Conservation (phyloP, 2,329 filamentous ascomycete species). For the Aspergillus sp. region DNA sequence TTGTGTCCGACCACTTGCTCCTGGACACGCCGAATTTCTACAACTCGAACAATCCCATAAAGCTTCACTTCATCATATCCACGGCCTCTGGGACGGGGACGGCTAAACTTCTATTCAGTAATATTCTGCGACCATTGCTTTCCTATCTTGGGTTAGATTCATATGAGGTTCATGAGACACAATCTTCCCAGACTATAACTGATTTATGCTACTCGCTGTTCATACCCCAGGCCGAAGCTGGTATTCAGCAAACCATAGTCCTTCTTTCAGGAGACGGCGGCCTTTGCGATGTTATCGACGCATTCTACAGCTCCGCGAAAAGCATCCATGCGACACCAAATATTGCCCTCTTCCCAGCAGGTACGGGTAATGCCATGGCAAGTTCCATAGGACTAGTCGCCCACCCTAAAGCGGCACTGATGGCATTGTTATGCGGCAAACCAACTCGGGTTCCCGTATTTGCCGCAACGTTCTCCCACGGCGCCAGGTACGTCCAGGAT, state of each 20-base stretch:
- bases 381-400: constrained; percentile 42
- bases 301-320: constrained; percentile 45
- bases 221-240: constrained; percentile 54
- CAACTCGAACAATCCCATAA: constrained; percentile 10
- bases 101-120: constrained; percentile 60
- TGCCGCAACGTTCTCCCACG: constrained; percentile 63
- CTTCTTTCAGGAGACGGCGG: constrained; percentile 89
- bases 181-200: constrained; percentile 65
- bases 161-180: constrained; percentile 66
- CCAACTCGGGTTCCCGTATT: constrained; percentile 65
- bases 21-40: constrained; percentile 29
- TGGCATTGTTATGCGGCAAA: constrained; percentile 64
- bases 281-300: constrained; percentile 79
- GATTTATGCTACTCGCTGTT: constrained; percentile 62
- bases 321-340: constrained; percentile 54
- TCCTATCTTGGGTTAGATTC: constrained; percentile 48
- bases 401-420: constrained; percentile 50
- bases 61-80: constrained; percentile 68
- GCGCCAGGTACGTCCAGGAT: constrained; percentile 54
- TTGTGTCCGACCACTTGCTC: constrained; percentile 13
- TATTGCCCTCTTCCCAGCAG: constrained; percentile 60
- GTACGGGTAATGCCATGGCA: constrained; percentile 53
- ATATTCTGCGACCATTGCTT: constrained; percentile 62
- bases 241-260: constrained; percentile 65
- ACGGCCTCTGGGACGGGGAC: constrained; percentile 66